phyloP scores from a whole-genome alignment of 306 rosid species.

The Urtica urens region DNA sequence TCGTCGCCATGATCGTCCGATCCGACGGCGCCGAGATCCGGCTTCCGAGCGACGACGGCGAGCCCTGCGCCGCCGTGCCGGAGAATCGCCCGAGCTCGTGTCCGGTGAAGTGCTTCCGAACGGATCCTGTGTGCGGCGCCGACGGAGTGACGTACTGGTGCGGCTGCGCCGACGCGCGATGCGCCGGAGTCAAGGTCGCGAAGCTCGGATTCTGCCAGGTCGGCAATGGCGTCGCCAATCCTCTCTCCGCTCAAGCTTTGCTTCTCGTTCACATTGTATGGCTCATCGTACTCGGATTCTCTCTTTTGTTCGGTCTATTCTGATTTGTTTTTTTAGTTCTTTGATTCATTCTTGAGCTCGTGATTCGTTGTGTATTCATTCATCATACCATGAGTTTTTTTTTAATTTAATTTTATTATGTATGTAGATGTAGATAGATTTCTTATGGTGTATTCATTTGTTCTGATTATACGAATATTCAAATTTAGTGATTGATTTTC shows the following conservation, averaged over 20 bases:
- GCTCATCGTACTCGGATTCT: constrained; percentile 65
- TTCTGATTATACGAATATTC: too few species aligned
- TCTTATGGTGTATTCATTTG: too few species aligned
- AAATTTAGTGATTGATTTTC: too few species aligned
- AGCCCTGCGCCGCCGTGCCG: constrained; percentile 23
- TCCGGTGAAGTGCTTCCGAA: constrained; percentile 66
- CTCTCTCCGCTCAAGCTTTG: constrained; percentile 78
- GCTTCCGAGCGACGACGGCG: constrained; percentile 29
- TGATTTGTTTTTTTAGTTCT: constrained; percentile 16
- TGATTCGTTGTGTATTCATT: too few species aligned
- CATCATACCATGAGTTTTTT: too few species aligned
- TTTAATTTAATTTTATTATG: too few species aligned
- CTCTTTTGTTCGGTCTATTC: constrained; percentile 66
- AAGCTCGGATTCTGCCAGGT: constrained; percentile 72
- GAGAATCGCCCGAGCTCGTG: constrained; percentile 31
- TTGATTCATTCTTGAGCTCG: too few species aligned
- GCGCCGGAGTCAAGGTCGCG: constrained; percentile 54
- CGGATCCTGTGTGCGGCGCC: constrained; percentile 83
- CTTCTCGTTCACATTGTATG: constrained; percentile 79
- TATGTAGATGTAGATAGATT: too few species aligned
- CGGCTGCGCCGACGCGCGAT: constrained; percentile 74
- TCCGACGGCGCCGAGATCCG: constrained; percentile 22
- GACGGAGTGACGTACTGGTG: constrained; percentile 93
- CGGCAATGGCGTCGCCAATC: constrained; percentile 53
- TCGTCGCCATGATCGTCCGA: constrained; percentile 22